Evolutionary conservation across 805 yeast genomes (phyloP), one percentile per base, ranked within the genome.

Genomic region (Henningerozyma blattae): DNA sequence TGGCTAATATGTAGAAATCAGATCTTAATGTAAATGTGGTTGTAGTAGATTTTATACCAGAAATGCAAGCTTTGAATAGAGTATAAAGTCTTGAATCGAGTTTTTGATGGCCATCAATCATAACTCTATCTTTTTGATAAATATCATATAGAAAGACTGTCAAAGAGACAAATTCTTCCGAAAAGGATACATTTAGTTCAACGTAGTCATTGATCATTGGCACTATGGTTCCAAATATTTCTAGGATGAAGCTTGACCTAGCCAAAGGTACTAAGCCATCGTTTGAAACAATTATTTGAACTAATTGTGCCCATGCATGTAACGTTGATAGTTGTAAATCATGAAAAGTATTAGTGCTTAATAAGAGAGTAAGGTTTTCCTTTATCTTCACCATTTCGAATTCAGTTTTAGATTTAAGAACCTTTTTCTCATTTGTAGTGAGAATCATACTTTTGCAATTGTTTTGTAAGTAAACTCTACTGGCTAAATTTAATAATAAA

Each of bases 251-350:
- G 26, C 72, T 68, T 0, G 74, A 63, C 31, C 77, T 63, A n/a
- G 58, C 54, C 7, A 57, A 46, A 0, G 65, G 47, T 5, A 62
- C 54, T 35, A 75, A 55, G n/a, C 60, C 61, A 8, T 74, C 75
- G 52, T 77, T 86, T 4, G 74, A 64, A 4, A 83, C 74, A 30
- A 84, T 57, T 3, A 85, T 73, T 40, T 85, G 84, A 17, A 84
- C 75, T 32, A 87, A 55, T 43, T 77, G 78, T 16, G 77, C 76
- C 97, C 97, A 89, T 0, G 93, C 71, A 47, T 77, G 84, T 19
- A 89, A 58, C 37, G 78, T 72, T 12, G 67, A 58, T 31, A 79
- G 58, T 40, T 80, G 91, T 7, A 64, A 60, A 1, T 64, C 52
- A 39, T 66, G 66, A 43, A 74, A 67, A 27, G 64, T 62, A 29